Percentiles rank a stretch among this genome's conserved stretches.
These are phyloP conservation scores for Otatea glauca DNA, from an alignment of 176 grass and related monocot species.

Conservation along the genomic window DNA sequence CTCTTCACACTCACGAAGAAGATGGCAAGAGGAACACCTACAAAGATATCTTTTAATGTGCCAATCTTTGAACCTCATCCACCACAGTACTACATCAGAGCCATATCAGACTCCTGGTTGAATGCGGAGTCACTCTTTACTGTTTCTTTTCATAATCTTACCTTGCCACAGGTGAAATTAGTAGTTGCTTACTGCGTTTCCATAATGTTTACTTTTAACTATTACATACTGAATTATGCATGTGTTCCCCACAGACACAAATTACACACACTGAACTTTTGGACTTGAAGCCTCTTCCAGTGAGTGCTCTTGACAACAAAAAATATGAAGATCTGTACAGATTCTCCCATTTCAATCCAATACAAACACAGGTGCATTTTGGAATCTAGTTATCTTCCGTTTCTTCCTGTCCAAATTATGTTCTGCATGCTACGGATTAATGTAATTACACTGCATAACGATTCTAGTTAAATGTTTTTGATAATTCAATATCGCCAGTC, in stretches of 20 bases:
- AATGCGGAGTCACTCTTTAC: conserved; percentile 91
- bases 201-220: conserved; percentile 13
- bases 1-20: conserved; percentile 91
- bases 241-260: conserved; percentile 70
- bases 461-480: conserved; percentile 22
- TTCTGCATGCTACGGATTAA: conserved; percentile 15
- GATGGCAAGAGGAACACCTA: conserved; percentile 76
- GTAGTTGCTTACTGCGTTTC: conserved; percentile 20
- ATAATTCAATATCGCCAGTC: conserved; percentile 3
- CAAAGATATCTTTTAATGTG: conserved; percentile 90
- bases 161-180: conserved; percentile 79
- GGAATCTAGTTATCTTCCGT: conserved; percentile 23
- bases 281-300: conserved; percentile 94
- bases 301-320: conserved; percentile 76
- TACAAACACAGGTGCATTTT: conserved; percentile 85
- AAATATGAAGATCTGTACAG: conserved; percentile 74
- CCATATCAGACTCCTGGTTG: conserved; percentile 93
- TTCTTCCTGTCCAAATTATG: conserved; percentile 30
- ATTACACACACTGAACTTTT: conserved; percentile 94
- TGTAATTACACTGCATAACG: conserved; percentile 22
- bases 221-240: conserved; percentile 34
- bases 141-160: conserved; percentile 95
- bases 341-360: conserved; percentile 99
- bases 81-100: conserved; percentile 92
- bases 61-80: conserved; percentile 99